These are phyloP conservation scores for Camellia lanceoleosa DNA, from an alignment of 148 eudicot genomes.

Conservation along the genomic window DNA sequence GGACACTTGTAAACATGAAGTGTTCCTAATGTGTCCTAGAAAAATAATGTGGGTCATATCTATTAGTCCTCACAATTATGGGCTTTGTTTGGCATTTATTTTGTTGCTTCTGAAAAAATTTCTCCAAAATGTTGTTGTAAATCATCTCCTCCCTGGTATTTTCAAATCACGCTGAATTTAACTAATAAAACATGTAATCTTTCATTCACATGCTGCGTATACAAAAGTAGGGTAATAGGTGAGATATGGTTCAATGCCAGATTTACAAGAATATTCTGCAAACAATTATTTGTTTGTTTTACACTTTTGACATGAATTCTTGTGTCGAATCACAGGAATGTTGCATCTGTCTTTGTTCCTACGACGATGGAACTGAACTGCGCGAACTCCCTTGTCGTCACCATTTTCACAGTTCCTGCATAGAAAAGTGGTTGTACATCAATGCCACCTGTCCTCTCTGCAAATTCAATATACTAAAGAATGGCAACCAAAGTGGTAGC, in stretches of 20 bases:
- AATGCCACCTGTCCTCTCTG: constrained; percentile 96
- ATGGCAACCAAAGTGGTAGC: constrained; percentile 53
- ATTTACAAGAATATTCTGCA: not conserved
- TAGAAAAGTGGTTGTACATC: constrained; percentile 83
- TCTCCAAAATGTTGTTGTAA: no score
- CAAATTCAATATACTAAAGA: constrained; percentile 81
- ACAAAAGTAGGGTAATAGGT: not conserved
- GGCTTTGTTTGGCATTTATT: no score
- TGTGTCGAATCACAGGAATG: constrained; percentile 54
- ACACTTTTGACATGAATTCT: not conserved
- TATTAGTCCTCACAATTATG: no score
- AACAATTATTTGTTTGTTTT: not conserved
- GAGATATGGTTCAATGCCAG: not conserved
- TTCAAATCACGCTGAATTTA: no score
- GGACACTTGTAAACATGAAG: no score
- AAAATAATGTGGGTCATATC: no score
- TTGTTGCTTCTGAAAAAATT: no score
- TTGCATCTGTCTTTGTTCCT: constrained; percentile 67
- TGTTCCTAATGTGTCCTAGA: no score
- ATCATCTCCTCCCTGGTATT: no score
- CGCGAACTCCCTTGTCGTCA: constrained; percentile 91
- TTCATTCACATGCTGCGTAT: not conserved
- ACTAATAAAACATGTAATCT: not conserved
- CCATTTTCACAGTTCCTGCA: constrained; percentile 77
- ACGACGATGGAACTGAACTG: constrained; percentile 75